Evolutionary conservation across 2,329 filamentous ascomycete species (phyloP), one percentile per base, ranked within the genome.

Genomic region (Claviceps africana): DNA sequence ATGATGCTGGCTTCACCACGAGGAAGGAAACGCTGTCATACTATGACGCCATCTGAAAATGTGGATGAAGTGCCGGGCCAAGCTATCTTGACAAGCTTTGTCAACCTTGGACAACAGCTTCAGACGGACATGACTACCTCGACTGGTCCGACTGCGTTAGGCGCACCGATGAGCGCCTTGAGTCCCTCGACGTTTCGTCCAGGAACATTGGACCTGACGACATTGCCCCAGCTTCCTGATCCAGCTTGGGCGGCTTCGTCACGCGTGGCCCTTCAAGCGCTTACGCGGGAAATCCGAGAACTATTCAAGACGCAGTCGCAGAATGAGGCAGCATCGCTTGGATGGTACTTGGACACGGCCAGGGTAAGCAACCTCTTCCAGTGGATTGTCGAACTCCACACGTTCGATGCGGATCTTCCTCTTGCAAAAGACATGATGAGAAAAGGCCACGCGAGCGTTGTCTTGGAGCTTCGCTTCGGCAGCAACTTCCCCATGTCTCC

Each of bases 351-450:
- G 52, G 78, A 94, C 60, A 73, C 76, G 47, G 68, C 72, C 6
- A 76, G 79, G 48, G 71, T 90, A 39, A 76, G 71, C 22, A 94
- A 90, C 60, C 74, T 89, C 56, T 95, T 93, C 61, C 88, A 94
- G 61, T 95, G 89, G 89, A 88, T 95, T 54, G 82, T 94, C 6
- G 86, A 95, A 64, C 71, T 96, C 1, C 90, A 95, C 64, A 87
- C 83, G 44, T 95, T 95, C 60, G 83, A 88, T 25, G 57, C 70
- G 0, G 64, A 69, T 1, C 72, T 93, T 0, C 86, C 85, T 1
- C 72, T 96, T 1, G 82, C 85, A 0, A 63, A 76, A 51, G 89
- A 95, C 61, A 88, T 95, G 80, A 80, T 82, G 63, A 60, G 64
- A 2, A 72, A 70, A 1, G 73, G 72, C 0, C 59, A 85, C 53